These are phyloP conservation scores for Aspergillus ostianus DNA, from an alignment of 495 filamentous ascomycete species.

Conservation along the genomic window DNA sequence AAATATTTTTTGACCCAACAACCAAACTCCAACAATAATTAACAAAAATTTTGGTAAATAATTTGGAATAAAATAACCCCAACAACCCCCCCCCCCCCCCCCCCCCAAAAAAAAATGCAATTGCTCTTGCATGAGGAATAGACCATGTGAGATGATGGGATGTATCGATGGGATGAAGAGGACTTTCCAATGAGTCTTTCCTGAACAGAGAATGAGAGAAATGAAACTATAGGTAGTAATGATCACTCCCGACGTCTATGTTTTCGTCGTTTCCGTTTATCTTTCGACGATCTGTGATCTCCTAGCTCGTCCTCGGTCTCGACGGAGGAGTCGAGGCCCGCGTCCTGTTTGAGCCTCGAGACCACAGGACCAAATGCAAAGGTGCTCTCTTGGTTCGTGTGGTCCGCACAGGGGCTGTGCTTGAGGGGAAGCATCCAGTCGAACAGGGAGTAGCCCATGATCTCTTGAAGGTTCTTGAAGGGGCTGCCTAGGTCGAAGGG, in stretches of 20 bases:
- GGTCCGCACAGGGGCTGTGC: slow-evolving; percentile 60
- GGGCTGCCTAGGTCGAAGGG: slow-evolving; percentile 68
- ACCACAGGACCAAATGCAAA: slow-evolving; percentile 53
- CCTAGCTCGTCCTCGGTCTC: slow-evolving; percentile 1
- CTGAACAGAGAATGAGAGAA: neutral
- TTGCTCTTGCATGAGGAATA: neutral
- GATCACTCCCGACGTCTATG: slow-evolving; percentile 8
- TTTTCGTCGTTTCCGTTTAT: slow-evolving; percentile 14
- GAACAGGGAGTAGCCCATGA: slow-evolving; percentile 66
- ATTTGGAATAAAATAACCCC: too few relatives aligned
- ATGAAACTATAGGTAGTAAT: neutral
- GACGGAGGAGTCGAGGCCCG: slow-evolving; percentile 32
- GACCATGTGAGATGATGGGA: neutral
- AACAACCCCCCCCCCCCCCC: too few relatives aligned
- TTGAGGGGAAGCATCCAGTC: slow-evolving; percentile 77
- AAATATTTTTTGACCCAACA: too few relatives aligned
- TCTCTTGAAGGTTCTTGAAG: slow-evolving; percentile 65
- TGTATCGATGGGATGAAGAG: too few relatives aligned
- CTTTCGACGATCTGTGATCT: slow-evolving; percentile 9
- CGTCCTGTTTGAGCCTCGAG: slow-evolving; percentile 46
- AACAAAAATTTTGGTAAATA: too few relatives aligned
- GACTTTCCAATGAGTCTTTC: neutral
- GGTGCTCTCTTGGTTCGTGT: slow-evolving; percentile 43
- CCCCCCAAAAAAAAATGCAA: too few relatives aligned
- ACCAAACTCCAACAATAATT: too few relatives aligned